Evolutionary conservation across 192 early-diverging fungal species (phyloP), one percentile per base, ranked within the genome.

Genomic region (Backusella tarrabulga): DNA sequence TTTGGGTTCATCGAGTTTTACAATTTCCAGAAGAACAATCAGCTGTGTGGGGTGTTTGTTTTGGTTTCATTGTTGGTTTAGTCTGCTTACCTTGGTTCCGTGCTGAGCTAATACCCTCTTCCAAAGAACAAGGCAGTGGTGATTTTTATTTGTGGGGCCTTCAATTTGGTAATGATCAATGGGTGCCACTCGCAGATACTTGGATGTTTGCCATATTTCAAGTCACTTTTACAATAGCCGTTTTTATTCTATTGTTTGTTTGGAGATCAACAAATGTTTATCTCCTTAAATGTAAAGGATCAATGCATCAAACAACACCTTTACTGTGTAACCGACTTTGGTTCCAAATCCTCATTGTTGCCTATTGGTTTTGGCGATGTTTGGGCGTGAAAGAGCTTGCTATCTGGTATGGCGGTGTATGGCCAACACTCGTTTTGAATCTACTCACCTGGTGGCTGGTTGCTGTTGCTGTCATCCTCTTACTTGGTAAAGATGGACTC

Each of bases 51-150:
- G 71, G 52, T 76, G 46, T 69, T 5, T 67, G 75, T 44, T 79
- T 67, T 36, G 71, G 79, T 36, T 85, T 85, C 60, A 67, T 83
- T 4, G 76, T 88, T 68, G 72, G 84, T 17, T 71, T 90, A 2
- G 79, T 90, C 3, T 76, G 85, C 8, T 83, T 90, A 5, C 93
- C 93, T 0, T 88, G 91, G 88, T 94, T 94, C 68, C 67, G 84
- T 9, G 94, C 91, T 3, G 83, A 87, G 3, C 84, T 95, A 68
- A 90, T 95, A 12, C 91, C 93, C 4, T 68, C 70, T 21, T 60
- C 52, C 2, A 38, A 67, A 71, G 40, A 32, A 17, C 23, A 76
- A 71, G 42, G 89, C 75, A 34, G 79, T 11, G 90, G 89, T 0
- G 75, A 78, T 1, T 85, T 90, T 34, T 91, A 89, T 41, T 67